Conservation (phyloP, 805 yeast species). For the Starmerella vitae region DNA sequence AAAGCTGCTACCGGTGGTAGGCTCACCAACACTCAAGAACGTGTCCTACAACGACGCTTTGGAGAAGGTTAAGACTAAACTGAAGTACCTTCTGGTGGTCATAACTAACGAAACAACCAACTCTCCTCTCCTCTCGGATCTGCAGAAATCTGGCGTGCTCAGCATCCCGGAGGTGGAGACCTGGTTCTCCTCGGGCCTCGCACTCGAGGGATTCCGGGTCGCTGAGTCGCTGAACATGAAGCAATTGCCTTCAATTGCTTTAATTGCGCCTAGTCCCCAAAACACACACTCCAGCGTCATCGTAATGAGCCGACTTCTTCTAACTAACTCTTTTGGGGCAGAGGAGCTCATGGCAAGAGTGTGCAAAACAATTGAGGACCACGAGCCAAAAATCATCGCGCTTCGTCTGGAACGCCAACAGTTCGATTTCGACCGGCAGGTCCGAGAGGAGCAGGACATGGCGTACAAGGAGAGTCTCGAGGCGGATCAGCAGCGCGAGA, state of each 20-base stretch:
- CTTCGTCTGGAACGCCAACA: constrained; percentile 54
- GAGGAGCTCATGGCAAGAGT: constrained; percentile 34
- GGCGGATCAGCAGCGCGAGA: constrained; percentile 43
- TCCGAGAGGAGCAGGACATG: constrained; percentile 60
- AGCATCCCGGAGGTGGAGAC: constrained; percentile 45
- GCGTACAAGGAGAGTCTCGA: constrained; percentile 61
- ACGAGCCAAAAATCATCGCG: constrained; percentile 46
- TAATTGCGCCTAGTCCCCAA: constrained; percentile 52
- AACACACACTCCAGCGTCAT: constrained; percentile 31
- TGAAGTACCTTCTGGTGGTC: constrained; percentile 59
- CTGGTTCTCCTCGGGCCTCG: constrained; percentile 83
- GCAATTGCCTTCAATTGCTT: constrained; percentile 68
- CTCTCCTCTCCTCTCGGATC: constrained; percentile 10
- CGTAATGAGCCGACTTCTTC: constrained; percentile 43
- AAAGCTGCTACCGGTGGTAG: background rate
- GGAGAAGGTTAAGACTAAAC: constrained; percentile 51
- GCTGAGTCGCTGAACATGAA: constrained; percentile 61
- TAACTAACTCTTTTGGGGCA: constrained; percentile 32
- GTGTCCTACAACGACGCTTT: constrained; percentile 61
- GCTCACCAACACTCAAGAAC: constrained; percentile 21
- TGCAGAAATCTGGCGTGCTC: constrained; percentile 25
- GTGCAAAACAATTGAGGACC: constrained; percentile 38
- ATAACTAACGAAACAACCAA: constrained; percentile 42
- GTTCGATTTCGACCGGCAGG: constrained; percentile 39
- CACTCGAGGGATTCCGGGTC: constrained; percentile 71